Base-by-base conservation (phyloP, 2,329 filamentous ascomycete genomes). In the Tricladium varicosporioides region DNA sequence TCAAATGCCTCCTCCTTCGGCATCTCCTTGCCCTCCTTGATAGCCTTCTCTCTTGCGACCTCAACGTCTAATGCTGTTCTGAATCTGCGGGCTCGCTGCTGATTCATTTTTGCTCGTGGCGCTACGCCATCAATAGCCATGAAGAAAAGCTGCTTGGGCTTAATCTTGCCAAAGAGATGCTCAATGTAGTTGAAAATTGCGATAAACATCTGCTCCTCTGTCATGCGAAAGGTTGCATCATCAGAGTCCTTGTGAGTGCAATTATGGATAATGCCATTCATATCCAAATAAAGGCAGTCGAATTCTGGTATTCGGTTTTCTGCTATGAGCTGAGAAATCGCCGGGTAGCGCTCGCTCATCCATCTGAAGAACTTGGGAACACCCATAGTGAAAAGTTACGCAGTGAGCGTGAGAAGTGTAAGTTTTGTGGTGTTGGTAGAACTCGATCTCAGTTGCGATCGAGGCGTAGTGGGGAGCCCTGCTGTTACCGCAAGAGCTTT, bases 261-360 rank as follows among this genome's bases (percentile, higher is more conserved):
- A 74, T 99, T 99, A 76, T 99, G 93, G 69, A 99, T 99, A 73
- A 99, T 99, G 65, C 94, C 94, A 75, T 99, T 99, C 94, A 99
- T 99, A 70, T 95, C 91, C 67, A 95, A 80, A 76, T 99, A 99
- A 60, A 99, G 85, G 75, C 91, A 94, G 75, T 99, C 94, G 76
- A 99, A 99, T 75, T 99, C 95, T 63, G 94, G 94, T 74, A 99
- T 99, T 68, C 94, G 89, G 75, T 97, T 99, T 79, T 99, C 94
- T 54, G 93, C 92, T 71, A 99, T 99, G 69, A 99, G 81, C 80
- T 97, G 93, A 52, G 94, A 99, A 74, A 99, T 99, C 61, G 94
- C 87, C 55, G 94, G 94, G 83, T 99, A 99, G 68, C 95, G 88
- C 84, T 99, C 95, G 59, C 92, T 97, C 81, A 99, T 89, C 94